phyloP scores from a whole-genome alignment of 345 rosid species.

The Pugionium dolabratum region DNA sequence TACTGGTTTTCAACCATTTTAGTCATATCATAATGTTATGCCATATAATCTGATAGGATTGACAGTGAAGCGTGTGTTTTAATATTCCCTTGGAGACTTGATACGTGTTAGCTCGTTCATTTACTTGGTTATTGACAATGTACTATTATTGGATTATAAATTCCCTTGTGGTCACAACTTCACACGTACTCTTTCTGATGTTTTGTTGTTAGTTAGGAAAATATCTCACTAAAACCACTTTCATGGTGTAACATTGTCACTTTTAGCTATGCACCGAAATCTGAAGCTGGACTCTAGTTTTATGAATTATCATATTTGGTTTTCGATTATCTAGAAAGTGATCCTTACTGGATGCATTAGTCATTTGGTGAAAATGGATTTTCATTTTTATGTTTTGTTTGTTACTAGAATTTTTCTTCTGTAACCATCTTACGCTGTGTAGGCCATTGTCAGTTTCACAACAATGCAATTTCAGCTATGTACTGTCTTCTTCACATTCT shows the following conservation, averaged over 20 bases:
- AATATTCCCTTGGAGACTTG: conserved; percentile 14
- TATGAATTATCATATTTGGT: background rate
- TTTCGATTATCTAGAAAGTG: conserved; percentile 9
- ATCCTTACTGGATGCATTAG: conserved; percentile 12
- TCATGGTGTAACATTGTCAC: conserved; percentile 4
- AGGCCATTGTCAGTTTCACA: conserved; percentile 87
- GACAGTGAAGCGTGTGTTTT: conserved; percentile 19
- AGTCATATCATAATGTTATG: conserved; percentile 10
- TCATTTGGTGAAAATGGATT: conserved; percentile 1
- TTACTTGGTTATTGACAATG: background rate
- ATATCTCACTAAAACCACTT: background rate
- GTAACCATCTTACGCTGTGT: conserved; percentile 33
- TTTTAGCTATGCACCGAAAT: background rate
- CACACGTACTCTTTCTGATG: conserved; percentile 1
- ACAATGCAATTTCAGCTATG: conserved; percentile 98
- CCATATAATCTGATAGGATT: conserved; percentile 21
- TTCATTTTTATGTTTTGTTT: conserved; percentile 16
- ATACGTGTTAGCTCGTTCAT: background rate
- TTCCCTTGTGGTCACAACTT: background rate
- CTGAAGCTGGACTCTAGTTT: background rate
- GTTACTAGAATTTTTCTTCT: conserved; percentile 15
- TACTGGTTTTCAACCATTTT: conserved; percentile 20
- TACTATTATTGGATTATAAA: conserved; percentile 3
- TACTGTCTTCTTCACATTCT: conserved; percentile 97
- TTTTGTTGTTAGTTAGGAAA: background rate